These are phyloP conservation scores for Blastocladiella britannica DNA, from an alignment of 192 early-diverging fungal species.

Conservation along the genomic window DNA sequence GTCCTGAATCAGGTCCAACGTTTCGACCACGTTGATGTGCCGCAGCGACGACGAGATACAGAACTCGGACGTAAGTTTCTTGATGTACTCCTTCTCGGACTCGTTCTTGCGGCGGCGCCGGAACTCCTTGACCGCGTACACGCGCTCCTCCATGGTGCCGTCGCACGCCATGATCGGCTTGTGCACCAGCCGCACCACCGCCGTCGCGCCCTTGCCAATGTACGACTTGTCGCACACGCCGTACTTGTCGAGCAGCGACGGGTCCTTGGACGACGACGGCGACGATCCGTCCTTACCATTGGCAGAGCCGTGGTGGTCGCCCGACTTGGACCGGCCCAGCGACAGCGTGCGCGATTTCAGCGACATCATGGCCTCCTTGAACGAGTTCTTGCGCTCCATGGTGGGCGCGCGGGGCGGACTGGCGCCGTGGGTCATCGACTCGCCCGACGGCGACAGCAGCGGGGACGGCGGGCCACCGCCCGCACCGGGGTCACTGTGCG, in stretches of 20 bases:
- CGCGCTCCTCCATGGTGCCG: slow-evolving; percentile 24
- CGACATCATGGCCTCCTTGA: background rate
- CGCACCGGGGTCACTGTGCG: background rate
- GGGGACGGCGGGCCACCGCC: too few relatives aligned
- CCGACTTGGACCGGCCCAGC: background rate
- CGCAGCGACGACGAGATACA: slow-evolving; percentile 59
- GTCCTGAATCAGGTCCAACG: slow-evolving; percentile 55
- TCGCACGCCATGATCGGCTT: slow-evolving; percentile 33
- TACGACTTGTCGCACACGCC: slow-evolving; percentile 48
- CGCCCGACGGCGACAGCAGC: background rate
- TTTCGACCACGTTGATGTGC: slow-evolving; percentile 57
- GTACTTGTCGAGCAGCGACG: slow-evolving; percentile 57
- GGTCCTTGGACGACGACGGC: too few relatives aligned
- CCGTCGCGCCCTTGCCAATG: slow-evolving; percentile 79
- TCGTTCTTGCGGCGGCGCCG: slow-evolving; percentile 40
- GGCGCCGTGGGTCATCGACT: too few relatives aligned
- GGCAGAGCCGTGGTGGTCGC: background rate
- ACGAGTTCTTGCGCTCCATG: background rate
- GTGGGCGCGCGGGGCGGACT: background rate
- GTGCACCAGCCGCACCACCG: slow-evolving; percentile 69
- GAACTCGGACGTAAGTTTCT: slow-evolving; percentile 57
- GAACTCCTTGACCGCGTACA: slow-evolving; percentile 64
- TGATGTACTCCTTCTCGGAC: slow-evolving; percentile 49
- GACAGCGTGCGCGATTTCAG: background rate
- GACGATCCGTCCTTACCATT: background rate